Evolutionary conservation across 306 rosid species (phyloP).

Genomic region (Cucumis melo): DNA sequence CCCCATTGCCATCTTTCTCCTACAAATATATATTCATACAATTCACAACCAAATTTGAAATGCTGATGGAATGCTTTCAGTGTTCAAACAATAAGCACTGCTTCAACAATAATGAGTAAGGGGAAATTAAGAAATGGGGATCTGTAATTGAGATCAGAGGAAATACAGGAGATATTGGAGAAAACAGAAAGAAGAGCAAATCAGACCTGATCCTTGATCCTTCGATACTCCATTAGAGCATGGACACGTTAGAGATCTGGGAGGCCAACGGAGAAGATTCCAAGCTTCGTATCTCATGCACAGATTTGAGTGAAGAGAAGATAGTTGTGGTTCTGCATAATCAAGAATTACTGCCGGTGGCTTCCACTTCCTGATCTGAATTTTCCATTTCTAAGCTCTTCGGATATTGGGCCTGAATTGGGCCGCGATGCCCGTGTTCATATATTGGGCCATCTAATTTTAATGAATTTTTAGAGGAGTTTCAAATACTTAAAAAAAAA

Average conservation of each 20-base stretch:
- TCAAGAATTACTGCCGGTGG: not conserved
- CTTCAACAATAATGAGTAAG: not conserved
- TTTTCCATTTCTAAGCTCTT: not conserved
- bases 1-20: slow-evolving; percentile 9
- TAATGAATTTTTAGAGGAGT: too few relatives aligned
- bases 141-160: not conserved
- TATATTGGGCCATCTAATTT: not conserved
- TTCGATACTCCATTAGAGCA: slow-evolving; percentile 61
- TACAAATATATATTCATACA: not conserved
- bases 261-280: not conserved
- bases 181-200: not conserved
- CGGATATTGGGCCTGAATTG: not conserved
- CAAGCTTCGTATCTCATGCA: not conserved
- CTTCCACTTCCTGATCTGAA: not conserved
- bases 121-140: not conserved
- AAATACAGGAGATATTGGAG: not conserved
- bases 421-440: not conserved
- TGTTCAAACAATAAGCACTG: not conserved
- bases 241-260: slow-evolving; percentile 8
- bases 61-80: not conserved
- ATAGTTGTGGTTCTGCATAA: not conserved
- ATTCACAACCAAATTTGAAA: not conserved
- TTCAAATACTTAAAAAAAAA: too few relatives aligned
- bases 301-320: not conserved
- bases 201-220: slow-evolving; percentile 61